Evolutionary conservation across 805 yeast species (phyloP), one percentile per base, ranked within the genome.

Genomic region (Ascoidea asiatica): DNA sequence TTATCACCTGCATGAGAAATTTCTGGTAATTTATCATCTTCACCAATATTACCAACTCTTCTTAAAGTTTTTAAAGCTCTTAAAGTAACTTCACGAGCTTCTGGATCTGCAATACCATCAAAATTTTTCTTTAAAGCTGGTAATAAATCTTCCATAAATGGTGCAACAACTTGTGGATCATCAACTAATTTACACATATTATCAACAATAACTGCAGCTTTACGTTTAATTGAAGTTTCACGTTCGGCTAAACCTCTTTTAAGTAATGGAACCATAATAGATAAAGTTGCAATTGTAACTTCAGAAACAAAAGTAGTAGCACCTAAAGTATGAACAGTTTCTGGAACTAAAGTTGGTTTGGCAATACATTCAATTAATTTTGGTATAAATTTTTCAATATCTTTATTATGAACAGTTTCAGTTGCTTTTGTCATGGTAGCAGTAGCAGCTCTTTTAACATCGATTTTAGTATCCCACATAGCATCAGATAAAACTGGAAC

Each of bases 121-220:
- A 81, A 79, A 85, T 92, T 92, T 66, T 80, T 69, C 81, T 86
- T 86, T 71, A 92, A 77, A 63, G 96, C 85, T 67, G 99, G 99
- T 77, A 87, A 83, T 63, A 92, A 80, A 66, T 82, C 84, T 72
- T 76, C 74, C 82, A 92, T 75, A 86, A 92, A 92, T 57, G 99
- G 98, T 77, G 97, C 99, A 72, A 92, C 95, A 65, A 92, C 94
- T 76, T 92, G 97, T 60, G 98, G 98, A 69, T 92, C 98, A 67
- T 92, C 98, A 75, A 92, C 99, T 72, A 92, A 86, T 75, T 92
- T 92, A 85, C 98, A 92, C 99, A 92, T 92, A 95, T 92, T 92
- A 72, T 92, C 99, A 63, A 90, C 84, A 72, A 92, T 92, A 67
- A 92, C 98, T 59, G 98, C 98, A 64, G 97, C 83, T 79, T 92